Evolutionary conservation across 805 yeast species (phyloP), one percentile per base, ranked within the genome.

Genomic region (Tetrapisispora phaffii): DNA sequence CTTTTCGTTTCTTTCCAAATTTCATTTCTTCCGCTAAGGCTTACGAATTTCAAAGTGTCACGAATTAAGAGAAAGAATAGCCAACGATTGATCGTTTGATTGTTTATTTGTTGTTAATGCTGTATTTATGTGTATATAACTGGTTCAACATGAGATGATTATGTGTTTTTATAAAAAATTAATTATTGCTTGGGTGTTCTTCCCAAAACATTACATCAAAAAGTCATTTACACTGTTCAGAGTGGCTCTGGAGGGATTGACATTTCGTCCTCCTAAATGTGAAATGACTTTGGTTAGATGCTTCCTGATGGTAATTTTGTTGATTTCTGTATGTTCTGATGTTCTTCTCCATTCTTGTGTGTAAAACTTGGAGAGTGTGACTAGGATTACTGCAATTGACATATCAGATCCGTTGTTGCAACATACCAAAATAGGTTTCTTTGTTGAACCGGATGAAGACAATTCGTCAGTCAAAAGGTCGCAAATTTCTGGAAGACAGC

Each of bases 211-310:
- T 23, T 65, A 73, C 79, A 82, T 74, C 26, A 82, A 51, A 48
- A 50, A 76, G 2, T 78, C 62, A 50, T 85, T 82, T 2, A 84
- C 77, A 24, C 89, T 74, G 52, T 82, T 88, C 34, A 85, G 65
- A 0, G 94, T 82, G 10, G 85, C 79, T 41, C 96, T 68, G 45
- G 88, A 79, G 0, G 95, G 95, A 48, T 85, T 83, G 4, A 75
- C 76, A 34, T 72, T 75, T n/a, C 74, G 58, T 0, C 60, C 62
- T 8, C 56, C 44, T n/a, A 60, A 41, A 7, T 65, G 59, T 2
- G 71, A 63, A 16, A 74, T 67, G 3, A 86, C 53, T 39, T 59
- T 59, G 2, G 78, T 73, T 26, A 86, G 62, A 44, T 82, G 80
- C 46, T 71, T 71, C 45, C 78, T 73, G 4, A 84, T 72, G 8